Conservation (phyloP, 257 asterid genomes). For the Nicotiana sylvestris region DNA sequence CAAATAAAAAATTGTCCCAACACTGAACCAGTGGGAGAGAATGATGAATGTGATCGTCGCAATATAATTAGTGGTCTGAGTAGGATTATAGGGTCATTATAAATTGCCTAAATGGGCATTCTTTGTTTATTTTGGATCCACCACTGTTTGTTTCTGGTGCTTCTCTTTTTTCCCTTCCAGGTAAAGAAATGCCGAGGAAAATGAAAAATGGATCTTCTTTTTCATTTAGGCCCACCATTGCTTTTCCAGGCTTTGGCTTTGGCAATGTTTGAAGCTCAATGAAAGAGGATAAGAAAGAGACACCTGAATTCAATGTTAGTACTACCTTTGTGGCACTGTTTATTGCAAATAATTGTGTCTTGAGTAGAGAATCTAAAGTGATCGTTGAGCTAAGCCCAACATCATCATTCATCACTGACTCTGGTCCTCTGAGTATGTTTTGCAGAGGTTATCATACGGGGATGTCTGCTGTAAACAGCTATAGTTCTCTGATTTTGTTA, state of each 20-base stretch:
- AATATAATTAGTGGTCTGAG: neutral
- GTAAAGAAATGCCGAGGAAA: neutral
- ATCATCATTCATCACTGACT: neutral
- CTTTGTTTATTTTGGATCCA: neutral
- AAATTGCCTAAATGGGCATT: neutral
- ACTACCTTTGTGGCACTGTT: neutral
- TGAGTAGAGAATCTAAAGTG: neutral
- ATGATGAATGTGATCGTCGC: neutral
- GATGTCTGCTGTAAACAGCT: constrained; percentile 1
- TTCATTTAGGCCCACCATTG: neutral
- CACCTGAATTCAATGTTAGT: neutral
- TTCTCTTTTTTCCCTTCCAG: neutral
- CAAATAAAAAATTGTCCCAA: neutral
- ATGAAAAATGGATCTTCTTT: neutral
- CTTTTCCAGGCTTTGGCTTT: neutral
- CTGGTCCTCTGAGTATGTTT: neutral
- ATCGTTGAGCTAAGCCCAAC: constrained; percentile 5
- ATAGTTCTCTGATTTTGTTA: constrained; percentile 5
- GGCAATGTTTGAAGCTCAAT: neutral
- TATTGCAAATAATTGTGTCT: neutral
- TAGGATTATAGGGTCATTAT: neutral
- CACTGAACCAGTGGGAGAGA: neutral
- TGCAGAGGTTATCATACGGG: neutral
- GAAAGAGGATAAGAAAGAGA: neutral
- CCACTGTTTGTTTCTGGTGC: neutral